Base-by-base conservation (phyloP, 495 filamentous ascomycete species). In the Xylaria cubensis region DNA sequence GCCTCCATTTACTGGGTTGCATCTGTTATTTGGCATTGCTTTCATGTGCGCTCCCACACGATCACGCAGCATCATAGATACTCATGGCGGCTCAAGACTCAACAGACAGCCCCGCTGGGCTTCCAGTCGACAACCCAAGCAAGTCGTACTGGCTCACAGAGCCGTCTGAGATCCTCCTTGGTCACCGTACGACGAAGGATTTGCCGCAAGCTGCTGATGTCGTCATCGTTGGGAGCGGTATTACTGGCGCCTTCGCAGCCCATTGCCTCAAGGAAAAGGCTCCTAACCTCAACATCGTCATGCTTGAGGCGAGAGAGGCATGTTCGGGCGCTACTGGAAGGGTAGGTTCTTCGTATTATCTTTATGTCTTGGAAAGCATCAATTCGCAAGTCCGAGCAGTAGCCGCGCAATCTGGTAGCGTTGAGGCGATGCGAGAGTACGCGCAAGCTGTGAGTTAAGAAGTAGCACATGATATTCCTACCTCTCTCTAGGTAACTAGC, bases 251-350 rank as follows among this genome's bases (percentile, higher is more conserved):
- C 4, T 90, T 88, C 26, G 90, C 90, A 3, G 92, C 92, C 2
- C 82, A 87, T 19, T 90, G 89, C 46, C 80, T 97, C 7, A 77
- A 77, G 61, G 79, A 77, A 39, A 75, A 80, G 56, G 69, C 68
- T 58, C 75, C 75, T 32, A 74, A 68, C 2, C 72, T 81, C 64
- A 85, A 81, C 10, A 79, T 94, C 0, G 85, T 94, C 1, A 90
- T 96, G 85, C 82, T 97, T 2, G 94, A 97, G 80, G 93, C 93
- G 6, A 85, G 93, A 63, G 90, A 92, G 79, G 88, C 90, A 10
- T 94, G 92, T 77, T 93, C 86, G 82, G 94, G 94, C 19, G 94
- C 93, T 21, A 96, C 94, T 0, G 93, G 93, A 0, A 83, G 93
- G 70, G 88, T 90, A 65, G 78, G 84, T 82, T 7, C 44, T 42